Evolutionary conservation across 2,329 filamentous ascomycete genomes (phyloP).

Genomic region (Cercospora zeae-maydis): DNA sequence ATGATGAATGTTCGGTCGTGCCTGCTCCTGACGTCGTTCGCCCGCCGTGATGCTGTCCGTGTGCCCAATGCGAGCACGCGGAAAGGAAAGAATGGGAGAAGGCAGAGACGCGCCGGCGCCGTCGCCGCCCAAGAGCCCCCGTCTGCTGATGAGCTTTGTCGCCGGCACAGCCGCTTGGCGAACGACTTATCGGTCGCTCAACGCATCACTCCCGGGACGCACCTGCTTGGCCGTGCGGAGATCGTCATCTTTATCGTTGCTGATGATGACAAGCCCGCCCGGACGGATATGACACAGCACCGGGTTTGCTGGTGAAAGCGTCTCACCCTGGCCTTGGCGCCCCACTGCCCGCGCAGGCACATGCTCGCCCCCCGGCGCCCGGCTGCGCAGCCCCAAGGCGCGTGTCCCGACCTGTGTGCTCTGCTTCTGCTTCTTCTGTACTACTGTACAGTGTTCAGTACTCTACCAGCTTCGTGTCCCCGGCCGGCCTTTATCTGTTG

Average conservation of each 20-base stretch:
- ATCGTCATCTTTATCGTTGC: conserved; percentile 18
- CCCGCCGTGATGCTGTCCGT: not conserved
- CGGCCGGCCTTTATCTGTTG: too few species aligned
- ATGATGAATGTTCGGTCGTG: not conserved
- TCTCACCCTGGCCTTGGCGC: conserved; percentile 24
- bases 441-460: too few species aligned
- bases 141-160: not conserved
- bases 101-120: not conserved
- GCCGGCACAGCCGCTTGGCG: conserved; percentile 11
- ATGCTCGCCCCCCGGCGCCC: conserved; percentile 18
- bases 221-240: conserved; percentile 16
- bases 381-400: conserved; percentile 6
- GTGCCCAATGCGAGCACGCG: not conserved
- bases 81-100: not conserved
- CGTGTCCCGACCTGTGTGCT: too few species aligned
- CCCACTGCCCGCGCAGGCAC: conserved; percentile 18
- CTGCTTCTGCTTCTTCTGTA: too few species aligned
- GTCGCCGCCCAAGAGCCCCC: conserved; percentile 5
- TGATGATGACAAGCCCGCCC: conserved; percentile 1
- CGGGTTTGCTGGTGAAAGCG: conserved; percentile 18
- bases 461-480: too few species aligned
- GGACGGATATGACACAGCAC: conserved; percentile 14
- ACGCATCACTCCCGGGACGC: conserved; percentile 14
- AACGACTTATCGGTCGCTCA: conserved; percentile 15
- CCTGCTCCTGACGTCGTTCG: not conserved